Base-by-base conservation (phyloP, 2,329 filamentous ascomycete species). In the Clarireedia paspali region DNA sequence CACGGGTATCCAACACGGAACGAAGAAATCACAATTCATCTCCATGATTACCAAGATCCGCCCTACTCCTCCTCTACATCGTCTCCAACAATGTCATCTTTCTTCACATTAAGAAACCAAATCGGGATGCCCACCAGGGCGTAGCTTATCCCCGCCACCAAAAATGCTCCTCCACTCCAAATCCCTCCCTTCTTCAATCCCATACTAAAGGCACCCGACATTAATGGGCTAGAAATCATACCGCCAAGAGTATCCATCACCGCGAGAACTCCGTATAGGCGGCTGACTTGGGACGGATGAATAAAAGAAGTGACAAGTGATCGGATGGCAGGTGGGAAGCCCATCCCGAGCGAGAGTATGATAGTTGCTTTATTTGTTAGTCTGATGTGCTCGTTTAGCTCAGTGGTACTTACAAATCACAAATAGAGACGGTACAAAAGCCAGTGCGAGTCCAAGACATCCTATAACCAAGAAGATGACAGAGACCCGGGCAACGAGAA, bases 241-340 rank as follows among this genome's bases (percentile, higher is more conserved):
- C 73, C 61, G n/a, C 79, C 76, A 10, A 75, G 42, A 7, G 73
- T 75, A 58, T 83, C 78, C 34, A 78, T 64, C 24, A 81, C 70
- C 2, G 74, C 72, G 9, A 83, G 70, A 4, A 78, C 69, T 4
- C 76, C 77, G 63, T 82, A 83, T 24, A 82, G 68, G 0, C 75
- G 75, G 23, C 77, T 80, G 12, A 81, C 71, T 4, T 80, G 75
- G 57, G 79, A 74, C 23, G 75, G 72, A 60, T 80, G 77, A 12
- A 83, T 76, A 10, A 82, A 64, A 9, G 73, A 72, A 46, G 77
- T 81, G n/a, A 82, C 65, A 6, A 83, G 66, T 3, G 75, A 77
- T 36, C 80, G 73, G 17, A 77, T 64, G 1, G 80, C 63, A 0
- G 74, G 62, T 0, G 63, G 51, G 47, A 76, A 72, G 5, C 79